Base-by-base conservation (phyloP, 2,329 filamentous ascomycete genomes). In the Penicillium oxalicum region DNA sequence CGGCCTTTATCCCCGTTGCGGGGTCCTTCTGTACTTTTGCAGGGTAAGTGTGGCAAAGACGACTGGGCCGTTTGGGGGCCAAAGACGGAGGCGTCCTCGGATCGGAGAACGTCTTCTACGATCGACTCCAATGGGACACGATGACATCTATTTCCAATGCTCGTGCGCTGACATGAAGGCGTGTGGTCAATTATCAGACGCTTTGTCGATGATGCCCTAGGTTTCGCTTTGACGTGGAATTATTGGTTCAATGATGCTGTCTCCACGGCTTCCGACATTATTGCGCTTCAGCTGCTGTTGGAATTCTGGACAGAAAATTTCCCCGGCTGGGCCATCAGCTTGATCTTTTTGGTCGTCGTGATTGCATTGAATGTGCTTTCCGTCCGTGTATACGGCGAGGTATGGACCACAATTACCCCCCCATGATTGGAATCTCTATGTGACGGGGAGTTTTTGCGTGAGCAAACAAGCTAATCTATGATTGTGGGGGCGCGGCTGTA, bases 161-260 rank as follows among this genome's bases (percentile, higher is more conserved):
- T 48, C 12, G 40, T 37, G 37, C 11, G 26, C 25, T 54, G 25
- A 49, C 44, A 54, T 40, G 40, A 18, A 44, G 11, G 37, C 1
- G 24, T 36, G 34, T 41, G 37, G 32, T 3, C 46, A 5, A 32
- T 32, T 11, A 32, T 32, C 29, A 72, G 69, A 41, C 67, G 69
- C 2, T 74, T 71, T 38, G 70, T 74, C 13, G 71, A 74, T 51
- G 70, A 72, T 53, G 68, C 70, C 2, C 59, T 71, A 40, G 71
- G 71, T 0, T 74, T 74, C 49, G 70, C 70, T 18, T 54, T 73
- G 25, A 73, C 69, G 6, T 74, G 72, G 71, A 72, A 73, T 46
- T 72, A 73, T 53, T 85, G 81, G 81, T 83, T 84, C 58, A 84
- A 85, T 61, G 80, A 84, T 65, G 81, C 81, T 1, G 76, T 81